Evolutionary conservation across 2,329 filamentous ascomycete species (phyloP).

Genomic region (Pezicula radicicola): DNA sequence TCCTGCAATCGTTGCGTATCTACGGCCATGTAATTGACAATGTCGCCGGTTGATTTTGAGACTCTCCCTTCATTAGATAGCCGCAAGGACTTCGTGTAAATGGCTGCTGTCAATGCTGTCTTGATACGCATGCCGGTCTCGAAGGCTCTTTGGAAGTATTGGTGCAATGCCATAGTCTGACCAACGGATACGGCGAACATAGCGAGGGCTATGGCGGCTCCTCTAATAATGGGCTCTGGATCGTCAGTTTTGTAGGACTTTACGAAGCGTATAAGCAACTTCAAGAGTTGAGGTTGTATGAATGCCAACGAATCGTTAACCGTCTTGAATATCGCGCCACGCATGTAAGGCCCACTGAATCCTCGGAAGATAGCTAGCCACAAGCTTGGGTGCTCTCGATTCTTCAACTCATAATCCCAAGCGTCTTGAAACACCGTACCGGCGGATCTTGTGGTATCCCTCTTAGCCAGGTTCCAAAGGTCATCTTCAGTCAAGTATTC

Average conservation of each 20-base stretch:
- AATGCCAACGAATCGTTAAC: conserved; percentile 84
- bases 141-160: conserved; percentile 96
- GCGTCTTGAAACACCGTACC: conserved; percentile 66
- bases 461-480: conserved; percentile 83
- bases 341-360: conserved; percentile 80
- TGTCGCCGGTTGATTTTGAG: conserved; percentile 89
- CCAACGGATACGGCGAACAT: conserved; percentile 89
- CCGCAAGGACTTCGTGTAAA: conserved; percentile 87
- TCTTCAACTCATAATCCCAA: conserved; percentile 73
- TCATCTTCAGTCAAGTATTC: conserved; percentile 92
- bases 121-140: conserved; percentile 97
- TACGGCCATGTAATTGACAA: conserved; percentile 99
- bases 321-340: conserved; percentile 84
- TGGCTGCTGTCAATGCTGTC: conserved; percentile 81
- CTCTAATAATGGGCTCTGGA: conserved; percentile 77
- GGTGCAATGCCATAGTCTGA: conserved; percentile 89
- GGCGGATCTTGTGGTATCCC: conserved; percentile 76
- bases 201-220: conserved; percentile 80
- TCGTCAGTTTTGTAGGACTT: conserved; percentile 64
- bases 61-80: conserved; percentile 91
- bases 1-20: conserved; percentile 95
- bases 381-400: conserved; percentile 70
- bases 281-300: conserved; percentile 84
- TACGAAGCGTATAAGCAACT: conserved; percentile 80
- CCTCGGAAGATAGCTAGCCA: conserved; percentile 84